phyloP scores from a whole-genome alignment of 2,329 filamentous ascomycete genomes.

The Colletotrichum eremochloae region DNA sequence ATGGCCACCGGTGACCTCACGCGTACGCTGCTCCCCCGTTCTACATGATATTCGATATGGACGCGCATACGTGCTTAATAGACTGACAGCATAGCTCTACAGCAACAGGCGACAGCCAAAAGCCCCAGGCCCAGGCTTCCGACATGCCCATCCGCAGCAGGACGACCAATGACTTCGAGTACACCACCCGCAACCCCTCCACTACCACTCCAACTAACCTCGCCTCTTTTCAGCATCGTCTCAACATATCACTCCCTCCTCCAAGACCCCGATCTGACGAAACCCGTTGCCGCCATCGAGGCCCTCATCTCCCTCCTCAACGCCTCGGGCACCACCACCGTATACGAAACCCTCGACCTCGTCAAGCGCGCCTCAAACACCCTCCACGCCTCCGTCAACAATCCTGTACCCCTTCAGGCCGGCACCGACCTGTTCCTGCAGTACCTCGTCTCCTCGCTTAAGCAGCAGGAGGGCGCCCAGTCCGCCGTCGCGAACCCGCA shows the following conservation, averaged over 20 bases:
- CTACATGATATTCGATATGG: neutral
- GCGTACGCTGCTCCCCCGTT: slow-evolving; percentile 13
- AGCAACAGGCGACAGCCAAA: slow-evolving; percentile 29
- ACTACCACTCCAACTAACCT: slow-evolving; percentile 1
- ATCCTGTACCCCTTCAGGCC: slow-evolving; percentile 91
- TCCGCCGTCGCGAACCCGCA: slow-evolving; percentile 45
- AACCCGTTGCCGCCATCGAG: slow-evolving; percentile 95
- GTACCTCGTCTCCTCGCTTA: slow-evolving; percentile 84
- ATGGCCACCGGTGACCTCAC: slow-evolving; percentile 38
- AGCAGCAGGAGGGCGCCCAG: slow-evolving; percentile 60
- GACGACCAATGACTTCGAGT: slow-evolving; percentile 52
- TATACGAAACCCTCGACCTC: slow-evolving; percentile 92
- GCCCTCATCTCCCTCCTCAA: slow-evolving; percentile 89
- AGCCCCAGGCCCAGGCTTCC: slow-evolving; percentile 6
- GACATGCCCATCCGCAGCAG: slow-evolving; percentile 46
- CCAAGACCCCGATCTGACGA: slow-evolving; percentile 86
- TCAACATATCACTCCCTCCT: slow-evolving; percentile 68
- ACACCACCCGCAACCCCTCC: slow-evolving; percentile 10
- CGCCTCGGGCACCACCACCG: slow-evolving; percentile 83
- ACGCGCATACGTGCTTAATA: neutral
- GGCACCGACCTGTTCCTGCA: slow-evolving; percentile 96
- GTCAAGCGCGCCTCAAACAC: slow-evolving; percentile 82
- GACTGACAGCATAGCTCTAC: neutral
- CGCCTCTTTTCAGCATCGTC: slow-evolving; percentile 63
- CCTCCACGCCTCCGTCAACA: slow-evolving; percentile 83